phyloP scores from a whole-genome alignment of 2,329 filamentous ascomycete genomes.

The Beauveria sp. region DNA sequence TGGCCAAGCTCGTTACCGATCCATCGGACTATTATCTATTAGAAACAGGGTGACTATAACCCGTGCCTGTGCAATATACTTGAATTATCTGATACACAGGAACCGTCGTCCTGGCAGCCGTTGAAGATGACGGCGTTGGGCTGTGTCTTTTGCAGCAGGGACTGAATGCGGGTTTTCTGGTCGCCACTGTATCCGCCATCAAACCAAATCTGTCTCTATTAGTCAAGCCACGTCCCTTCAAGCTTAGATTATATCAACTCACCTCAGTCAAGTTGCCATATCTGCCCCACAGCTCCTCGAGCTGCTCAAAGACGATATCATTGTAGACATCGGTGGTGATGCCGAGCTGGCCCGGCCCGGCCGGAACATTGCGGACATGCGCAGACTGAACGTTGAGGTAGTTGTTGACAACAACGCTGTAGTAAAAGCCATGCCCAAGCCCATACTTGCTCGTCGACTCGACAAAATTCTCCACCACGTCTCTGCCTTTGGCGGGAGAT shows the following conservation, averaged over 20 bases:
- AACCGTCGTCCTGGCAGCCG: constrained; percentile 17
- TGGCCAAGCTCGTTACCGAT: constrained; percentile 18
- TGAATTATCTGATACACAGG: constrained; percentile 16
- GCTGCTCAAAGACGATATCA: constrained; percentile 18
- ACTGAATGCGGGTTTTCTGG: constrained; percentile 16
- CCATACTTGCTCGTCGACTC: constrained; percentile 19
- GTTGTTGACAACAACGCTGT: constrained; percentile 24
- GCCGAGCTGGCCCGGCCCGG: constrained; percentile 15
- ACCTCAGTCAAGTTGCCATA: constrained; percentile 20
- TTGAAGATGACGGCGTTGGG: constrained; percentile 19
- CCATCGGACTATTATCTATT: constrained; percentile 14
- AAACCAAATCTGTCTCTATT: constrained; percentile 19
- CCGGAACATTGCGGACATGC: constrained; percentile 13
- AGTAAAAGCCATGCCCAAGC: constrained; percentile 23
- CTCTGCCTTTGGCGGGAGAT: constrained; percentile 18
- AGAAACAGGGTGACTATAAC: not conserved
- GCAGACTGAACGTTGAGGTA: constrained; percentile 21
- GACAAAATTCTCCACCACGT: constrained; percentile 19
- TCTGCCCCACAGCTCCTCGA: constrained; percentile 19
- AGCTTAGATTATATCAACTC: not conserved
- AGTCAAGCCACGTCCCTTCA: not conserved
- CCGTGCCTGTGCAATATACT: not conserved
- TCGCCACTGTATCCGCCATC: constrained; percentile 19
- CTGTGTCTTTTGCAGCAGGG: constrained; percentile 15
- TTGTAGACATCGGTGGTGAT: constrained; percentile 19